Conservation (phyloP, 331 rosid genomes). For the Spiraea crenata region DNA sequence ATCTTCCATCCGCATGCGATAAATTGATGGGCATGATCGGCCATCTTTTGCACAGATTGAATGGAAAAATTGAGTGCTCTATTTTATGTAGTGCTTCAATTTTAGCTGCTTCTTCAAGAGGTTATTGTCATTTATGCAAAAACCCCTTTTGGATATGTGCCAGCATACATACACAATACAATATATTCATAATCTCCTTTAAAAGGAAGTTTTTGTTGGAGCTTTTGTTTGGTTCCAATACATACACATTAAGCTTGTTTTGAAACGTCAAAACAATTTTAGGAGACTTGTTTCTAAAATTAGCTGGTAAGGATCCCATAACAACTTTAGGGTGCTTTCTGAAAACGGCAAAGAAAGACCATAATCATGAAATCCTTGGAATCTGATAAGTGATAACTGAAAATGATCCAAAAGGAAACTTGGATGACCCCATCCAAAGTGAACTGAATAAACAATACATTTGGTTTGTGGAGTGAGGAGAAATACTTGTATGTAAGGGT, state of each 20-base stretch:
- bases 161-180: slow-evolving; percentile 35
- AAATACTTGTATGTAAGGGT: too few species aligned
- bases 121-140: slow-evolving; percentile 30
- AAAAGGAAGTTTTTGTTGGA: too few species aligned
- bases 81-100: slow-evolving; percentile 20
- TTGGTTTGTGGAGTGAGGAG: too few species aligned
- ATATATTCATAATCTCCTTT: too few species aligned
- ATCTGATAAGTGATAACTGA: too few species aligned
- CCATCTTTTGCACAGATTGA: slow-evolving; percentile 80
- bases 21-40: slow-evolving; percentile 52
- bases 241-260: not conserved
- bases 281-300: not conserved
- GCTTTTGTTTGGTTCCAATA: too few species aligned
- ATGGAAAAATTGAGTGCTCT: slow-evolving; percentile 22
- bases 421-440: too few species aligned
- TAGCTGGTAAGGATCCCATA: not conserved
- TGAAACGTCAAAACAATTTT: not conserved
- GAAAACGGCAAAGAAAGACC: not conserved
- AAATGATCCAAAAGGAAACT: too few species aligned
- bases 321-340: slow-evolving; percentile 1
- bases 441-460: too few species aligned
- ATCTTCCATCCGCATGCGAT: slow-evolving; percentile 88
- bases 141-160: slow-evolving; percentile 31
- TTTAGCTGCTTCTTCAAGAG: slow-evolving; percentile 43
- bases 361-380: too few species aligned